Conservation (phyloP, 1,139 yeast species). For the Scheffersomyces stambukii region DNA sequence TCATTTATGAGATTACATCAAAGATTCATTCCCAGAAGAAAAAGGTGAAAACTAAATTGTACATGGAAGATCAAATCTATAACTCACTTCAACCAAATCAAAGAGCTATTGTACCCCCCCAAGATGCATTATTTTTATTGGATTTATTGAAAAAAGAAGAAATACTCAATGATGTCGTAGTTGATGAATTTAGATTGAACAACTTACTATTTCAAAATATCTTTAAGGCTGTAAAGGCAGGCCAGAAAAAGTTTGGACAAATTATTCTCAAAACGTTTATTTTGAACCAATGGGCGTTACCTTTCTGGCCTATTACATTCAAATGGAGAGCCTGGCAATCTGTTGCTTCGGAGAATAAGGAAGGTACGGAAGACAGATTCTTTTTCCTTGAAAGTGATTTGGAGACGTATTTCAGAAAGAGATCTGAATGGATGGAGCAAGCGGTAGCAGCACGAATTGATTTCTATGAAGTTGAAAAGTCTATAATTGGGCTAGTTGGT, state of each 20-base stretch:
- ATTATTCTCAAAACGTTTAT: constrained; percentile 34
- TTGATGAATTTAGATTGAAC: constrained; percentile 26
- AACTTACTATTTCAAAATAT: constrained; percentile 23
- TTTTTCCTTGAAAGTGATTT: constrained; percentile 29
- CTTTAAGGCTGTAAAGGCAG: constrained; percentile 26
- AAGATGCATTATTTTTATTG: constrained; percentile 53
- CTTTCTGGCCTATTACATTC: constrained; percentile 27
- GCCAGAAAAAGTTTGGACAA: constrained; percentile 36
- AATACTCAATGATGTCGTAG: constrained; percentile 22
- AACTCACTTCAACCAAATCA: constrained; percentile 34
- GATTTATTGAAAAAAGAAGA: constrained; percentile 28
- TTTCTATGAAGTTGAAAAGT: constrained; percentile 48
- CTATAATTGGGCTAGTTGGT: constrained; percentile 55
- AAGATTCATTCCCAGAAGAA: constrained; percentile 17
- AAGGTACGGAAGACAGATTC: constrained; percentile 28
- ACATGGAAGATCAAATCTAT: constrained; percentile 40
- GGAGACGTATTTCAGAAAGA: constrained; percentile 23
- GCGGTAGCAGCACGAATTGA: constrained; percentile 47
- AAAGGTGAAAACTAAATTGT: constrained; percentile 22
- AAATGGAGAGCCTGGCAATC: constrained; percentile 34
- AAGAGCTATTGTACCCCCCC: constrained; percentile 58
- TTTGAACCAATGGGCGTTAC: constrained; percentile 41
- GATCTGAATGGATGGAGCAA: constrained; percentile 41
- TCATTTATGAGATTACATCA: constrained; percentile 16
- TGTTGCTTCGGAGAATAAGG: constrained; percentile 18